Base-by-base conservation (phyloP, 768 basidiomycete genomes). In the Mycena polygramma region DNA sequence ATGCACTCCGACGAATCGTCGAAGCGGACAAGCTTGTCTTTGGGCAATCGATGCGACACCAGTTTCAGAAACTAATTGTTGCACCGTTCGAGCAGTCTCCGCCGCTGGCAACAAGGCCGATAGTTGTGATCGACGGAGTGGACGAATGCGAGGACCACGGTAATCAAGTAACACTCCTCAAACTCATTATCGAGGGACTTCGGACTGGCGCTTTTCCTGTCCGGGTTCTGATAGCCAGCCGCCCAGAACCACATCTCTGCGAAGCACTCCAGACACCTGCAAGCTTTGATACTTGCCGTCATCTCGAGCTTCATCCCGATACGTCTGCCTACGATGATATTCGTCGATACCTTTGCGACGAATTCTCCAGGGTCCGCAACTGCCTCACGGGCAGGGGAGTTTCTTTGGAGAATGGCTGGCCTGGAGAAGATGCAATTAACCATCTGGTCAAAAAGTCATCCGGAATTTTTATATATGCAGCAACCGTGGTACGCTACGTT, bases 51-150 rank as follows among this genome's bases (percentile, higher is more conserved):
- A 63, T 69, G 10, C 20, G 45, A 3, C 53, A 39, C n/a, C 77
- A 78, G 45, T 55, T 75, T 26, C 55, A 67, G 36, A 57, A 71
- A 2, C 53, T 78, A 11, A 52, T 77, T 37, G 45, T 73, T 1
- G 53, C 68, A 11, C 73, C 74, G 20, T 53, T 76, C 26, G 37
- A 55, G n/a, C 58, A 46, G 26, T 24, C 30, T 30, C 30, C 57
- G 11, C 3, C 26, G 35, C 43, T 36, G 26, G 8, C 48, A 2
- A 15, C 54, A 2, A 26, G 24, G 19, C 52, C 60, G 8, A 57
- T 68, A n/a, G n/a, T 68, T 8, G 30, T 68, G 7, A 46, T 68
- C 26, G 65, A 64, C 45, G 63, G 63, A 22, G 24, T 63, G 6
- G 53, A 66, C 26, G 64, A 66, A 58, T 67, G 66, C 49, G 51